Evolutionary conservation across 2,329 filamentous ascomycete species (phyloP).

Genomic region (Orbilia oligospora): DNA sequence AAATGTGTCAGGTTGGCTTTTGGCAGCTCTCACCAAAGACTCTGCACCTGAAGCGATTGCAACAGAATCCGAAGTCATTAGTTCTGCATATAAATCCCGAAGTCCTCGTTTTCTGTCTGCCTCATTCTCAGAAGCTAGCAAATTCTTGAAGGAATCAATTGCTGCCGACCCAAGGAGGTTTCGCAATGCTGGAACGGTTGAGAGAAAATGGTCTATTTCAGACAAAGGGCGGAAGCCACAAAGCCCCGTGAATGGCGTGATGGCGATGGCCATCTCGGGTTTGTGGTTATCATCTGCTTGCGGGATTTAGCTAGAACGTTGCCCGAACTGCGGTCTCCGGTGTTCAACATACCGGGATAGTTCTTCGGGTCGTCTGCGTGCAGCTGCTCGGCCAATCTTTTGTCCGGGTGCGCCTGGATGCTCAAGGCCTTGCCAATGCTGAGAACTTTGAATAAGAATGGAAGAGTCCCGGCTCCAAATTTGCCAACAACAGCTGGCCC

Average conservation of each 20-base stretch:
- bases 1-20: conserved; percentile 79
- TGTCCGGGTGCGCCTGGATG: conserved; percentile 97
- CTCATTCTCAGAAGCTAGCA: conserved; percentile 67
- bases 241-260: conserved; percentile 94
- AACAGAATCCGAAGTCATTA: conserved; percentile 83
- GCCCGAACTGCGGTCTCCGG: neutral
- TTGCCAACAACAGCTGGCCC: conserved; percentile 79
- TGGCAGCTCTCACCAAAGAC: conserved; percentile 79
- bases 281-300: conserved; percentile 95
- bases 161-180: conserved; percentile 77
- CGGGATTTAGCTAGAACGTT: neutral
- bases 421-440: conserved; percentile 96
- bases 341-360: conserved; percentile 75
- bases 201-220: conserved; percentile 89
- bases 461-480: conserved; percentile 82
- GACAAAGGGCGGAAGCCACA: conserved; percentile 92
- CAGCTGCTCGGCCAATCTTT: conserved; percentile 89
- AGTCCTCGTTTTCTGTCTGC: conserved; percentile 79
- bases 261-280: conserved; percentile 98
- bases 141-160: conserved; percentile 74
- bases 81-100: conserved; percentile 79
- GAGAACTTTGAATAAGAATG: conserved; percentile 97
- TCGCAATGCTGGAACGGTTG: conserved; percentile 76
- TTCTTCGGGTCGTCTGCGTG: conserved; percentile 90
- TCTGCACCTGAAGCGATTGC: conserved; percentile 77